Conservation (phyloP, 371 early-diverging fungal genomes). For the Syncephalastrum monosporum region DNA sequence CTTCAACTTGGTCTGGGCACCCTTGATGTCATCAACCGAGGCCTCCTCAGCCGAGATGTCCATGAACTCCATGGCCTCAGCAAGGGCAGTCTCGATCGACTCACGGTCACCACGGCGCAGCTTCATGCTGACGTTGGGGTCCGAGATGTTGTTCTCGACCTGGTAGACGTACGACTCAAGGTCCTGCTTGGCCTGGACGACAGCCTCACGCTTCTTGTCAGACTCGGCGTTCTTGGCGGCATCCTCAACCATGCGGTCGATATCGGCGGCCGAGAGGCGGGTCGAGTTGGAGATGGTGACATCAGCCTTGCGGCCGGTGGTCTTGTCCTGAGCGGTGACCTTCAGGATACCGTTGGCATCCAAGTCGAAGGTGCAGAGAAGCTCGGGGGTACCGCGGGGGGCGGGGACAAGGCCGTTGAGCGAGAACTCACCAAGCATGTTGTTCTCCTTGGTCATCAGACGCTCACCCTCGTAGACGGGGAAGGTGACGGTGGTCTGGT, state of each 20-base stretch:
- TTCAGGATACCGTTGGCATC: slow-evolving; percentile 96
- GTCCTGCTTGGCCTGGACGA: slow-evolving; percentile 83
- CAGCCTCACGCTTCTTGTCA: slow-evolving; percentile 79
- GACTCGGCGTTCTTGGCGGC: slow-evolving; percentile 87
- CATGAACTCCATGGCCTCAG: slow-evolving; percentile 85
- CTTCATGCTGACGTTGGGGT: slow-evolving; percentile 78
- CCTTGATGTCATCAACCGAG: slow-evolving; percentile 83
- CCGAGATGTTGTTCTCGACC: slow-evolving; percentile 78
- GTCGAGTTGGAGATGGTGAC: slow-evolving; percentile 93
- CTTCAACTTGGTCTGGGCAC: slow-evolving; percentile 93
- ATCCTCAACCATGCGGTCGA: slow-evolving; percentile 88
- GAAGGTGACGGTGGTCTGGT: slow-evolving; percentile 92
- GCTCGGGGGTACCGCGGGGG: slow-evolving; percentile 89
- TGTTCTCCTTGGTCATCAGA: slow-evolving; percentile 90
- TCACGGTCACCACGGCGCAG: slow-evolving; percentile 83
- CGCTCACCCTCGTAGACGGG: slow-evolving; percentile 95
- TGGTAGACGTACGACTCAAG: slow-evolving; percentile 89
- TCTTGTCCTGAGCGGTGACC: slow-evolving; percentile 91
- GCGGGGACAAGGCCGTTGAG: slow-evolving; percentile 86
- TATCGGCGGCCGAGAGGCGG: slow-evolving; percentile 87
- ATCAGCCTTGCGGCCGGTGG: slow-evolving; percentile 85
- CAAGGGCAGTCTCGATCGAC: slow-evolving; percentile 83
- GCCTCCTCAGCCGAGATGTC: slow-evolving; percentile 78
- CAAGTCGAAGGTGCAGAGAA: slow-evolving; percentile 92
- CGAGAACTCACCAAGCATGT: slow-evolving; percentile 90